A percentile compares a stretch with the other conserved stretches of the same genome.
These are phyloP conservation scores for Thielaviopsis punctulata DNA, from an alignment of 2,329 filamentous ascomycete species.

Conservation along the genomic window DNA sequence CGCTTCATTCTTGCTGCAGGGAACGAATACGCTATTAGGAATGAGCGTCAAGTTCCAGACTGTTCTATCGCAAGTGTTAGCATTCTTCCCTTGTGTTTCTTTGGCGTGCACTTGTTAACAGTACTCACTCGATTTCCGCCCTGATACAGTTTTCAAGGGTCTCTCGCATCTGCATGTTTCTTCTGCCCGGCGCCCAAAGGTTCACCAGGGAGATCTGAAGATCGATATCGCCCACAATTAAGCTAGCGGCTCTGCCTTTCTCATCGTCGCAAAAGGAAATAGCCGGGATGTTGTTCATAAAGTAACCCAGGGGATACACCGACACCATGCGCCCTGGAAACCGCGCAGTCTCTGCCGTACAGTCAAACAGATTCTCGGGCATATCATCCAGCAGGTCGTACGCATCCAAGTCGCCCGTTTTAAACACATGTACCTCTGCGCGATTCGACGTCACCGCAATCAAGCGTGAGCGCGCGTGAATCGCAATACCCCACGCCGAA, in stretches of 20 bases:
- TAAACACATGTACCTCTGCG: constrained; percentile 34
- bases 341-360: not conserved
- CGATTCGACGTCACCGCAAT: constrained; percentile 54
- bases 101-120: not conserved
- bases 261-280: constrained; percentile 32
- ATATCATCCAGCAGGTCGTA: not conserved
- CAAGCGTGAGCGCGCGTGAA: constrained; percentile 7
- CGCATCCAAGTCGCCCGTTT: constrained; percentile 18
- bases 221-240: constrained; percentile 33
- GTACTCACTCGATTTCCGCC: too few relatives aligned
- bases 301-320: constrained; percentile 14
- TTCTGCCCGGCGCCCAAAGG: constrained; percentile 27
- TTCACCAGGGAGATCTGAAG: constrained; percentile 32
- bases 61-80: not conserved
- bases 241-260: constrained; percentile 29
- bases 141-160: too few relatives aligned
- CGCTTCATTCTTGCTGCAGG: constrained; percentile 7
- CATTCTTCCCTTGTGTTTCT: not conserved
- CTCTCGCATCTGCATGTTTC: too few relatives aligned
- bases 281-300: constrained; percentile 31
- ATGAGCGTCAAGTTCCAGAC: constrained; percentile 1
- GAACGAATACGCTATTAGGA: constrained; percentile 1
- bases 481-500: constrained; percentile 8
- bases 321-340: not conserved
- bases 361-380: not conserved